Conservation (phyloP, 2,329 filamentous ascomycete genomes). For the Helicocarpus griseus region DNA sequence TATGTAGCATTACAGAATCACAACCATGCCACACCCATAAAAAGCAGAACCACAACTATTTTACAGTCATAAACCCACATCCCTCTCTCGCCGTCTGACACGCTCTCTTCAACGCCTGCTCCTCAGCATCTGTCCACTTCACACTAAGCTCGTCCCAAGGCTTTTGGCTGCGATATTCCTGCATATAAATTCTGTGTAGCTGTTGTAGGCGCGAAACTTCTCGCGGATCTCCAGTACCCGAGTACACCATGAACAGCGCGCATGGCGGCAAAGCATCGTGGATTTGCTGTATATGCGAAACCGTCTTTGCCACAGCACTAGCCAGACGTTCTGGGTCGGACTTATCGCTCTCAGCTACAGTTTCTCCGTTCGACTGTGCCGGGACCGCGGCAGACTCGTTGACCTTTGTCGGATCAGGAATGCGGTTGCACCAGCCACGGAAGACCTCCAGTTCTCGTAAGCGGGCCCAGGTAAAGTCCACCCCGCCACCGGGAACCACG, state of each 20-base stretch:
- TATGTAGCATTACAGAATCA: too few relatives aligned
- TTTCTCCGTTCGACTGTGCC: conserved; percentile 10
- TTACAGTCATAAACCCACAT: conserved; percentile 50
- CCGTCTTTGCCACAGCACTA: conserved; percentile 40
- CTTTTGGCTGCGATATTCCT: conserved; percentile 50
- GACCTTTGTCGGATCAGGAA: conserved; percentile 37
- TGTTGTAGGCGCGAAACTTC: conserved; percentile 47
- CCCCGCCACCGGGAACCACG: conserved; percentile 41
- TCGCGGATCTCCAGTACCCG: conserved; percentile 53
- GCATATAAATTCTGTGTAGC: conserved; percentile 46
- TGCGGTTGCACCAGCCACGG: conserved; percentile 49
- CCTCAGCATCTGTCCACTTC: conserved; percentile 56
- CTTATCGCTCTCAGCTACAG: neutral
- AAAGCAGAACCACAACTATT: conserved; percentile 29
- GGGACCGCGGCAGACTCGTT: conserved; percentile 25
- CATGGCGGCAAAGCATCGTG: conserved; percentile 48
- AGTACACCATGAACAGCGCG: conserved; percentile 54
- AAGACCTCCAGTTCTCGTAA: conserved; percentile 51
- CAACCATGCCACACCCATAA: neutral
- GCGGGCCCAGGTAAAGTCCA: conserved; percentile 55
- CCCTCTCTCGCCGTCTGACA: conserved; percentile 48
- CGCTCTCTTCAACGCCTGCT: conserved; percentile 48
- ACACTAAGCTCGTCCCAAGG: conserved; percentile 53
- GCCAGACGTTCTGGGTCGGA: conserved; percentile 26
- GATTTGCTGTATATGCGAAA: conserved; percentile 42